Conservation (phyloP, 805 yeast genomes). For the Ogataea corticis region DNA sequence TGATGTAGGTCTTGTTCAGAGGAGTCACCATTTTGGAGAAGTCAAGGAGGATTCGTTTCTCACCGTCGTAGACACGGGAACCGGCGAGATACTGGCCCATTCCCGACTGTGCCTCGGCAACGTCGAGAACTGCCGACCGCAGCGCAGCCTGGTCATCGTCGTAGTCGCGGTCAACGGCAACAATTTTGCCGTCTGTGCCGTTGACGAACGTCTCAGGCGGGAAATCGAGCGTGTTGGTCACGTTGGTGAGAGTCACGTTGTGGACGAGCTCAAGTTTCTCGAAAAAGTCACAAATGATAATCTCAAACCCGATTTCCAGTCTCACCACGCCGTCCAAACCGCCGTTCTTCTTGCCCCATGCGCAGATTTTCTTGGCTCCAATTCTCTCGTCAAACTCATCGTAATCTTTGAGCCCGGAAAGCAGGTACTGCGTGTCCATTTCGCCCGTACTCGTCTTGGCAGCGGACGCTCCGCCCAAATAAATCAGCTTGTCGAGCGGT, state of each 20-base stretch:
- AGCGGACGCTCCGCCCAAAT: slow-evolving; percentile 71
- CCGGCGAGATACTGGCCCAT: slow-evolving; percentile 52
- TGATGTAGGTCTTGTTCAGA: slow-evolving; percentile 48
- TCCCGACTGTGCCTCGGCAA: slow-evolving; percentile 34
- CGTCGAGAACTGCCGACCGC: slow-evolving; percentile 28
- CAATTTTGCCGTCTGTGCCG: not conserved
- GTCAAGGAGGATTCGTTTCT: slow-evolving; percentile 50
- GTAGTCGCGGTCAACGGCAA: slow-evolving; percentile 1
- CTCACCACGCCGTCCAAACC: slow-evolving; percentile 57
- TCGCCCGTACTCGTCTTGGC: slow-evolving; percentile 57
- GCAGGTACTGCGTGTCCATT: slow-evolving; percentile 56
- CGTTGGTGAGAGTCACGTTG: slow-evolving; percentile 41
- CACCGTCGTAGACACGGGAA: slow-evolving; percentile 46
- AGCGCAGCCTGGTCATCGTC: slow-evolving; percentile 14
- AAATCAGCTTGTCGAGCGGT: slow-evolving; percentile 50
- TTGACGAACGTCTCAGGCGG: slow-evolving; percentile 30
- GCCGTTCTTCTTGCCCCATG: slow-evolving; percentile 52
- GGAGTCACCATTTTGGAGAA: slow-evolving; percentile 54
- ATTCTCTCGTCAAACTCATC: slow-evolving; percentile 41
- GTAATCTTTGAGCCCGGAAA: slow-evolving; percentile 36
- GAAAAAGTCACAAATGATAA: slow-evolving; percentile 59
- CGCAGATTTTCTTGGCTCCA: slow-evolving; percentile 52
- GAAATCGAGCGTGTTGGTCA: slow-evolving; percentile 39
- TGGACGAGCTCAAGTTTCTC: slow-evolving; percentile 49
- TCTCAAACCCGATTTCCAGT: slow-evolving; percentile 61